Evolutionary conservation across 2,329 filamentous ascomycete species (phyloP).

Genomic region (Tolypocladium ovalisporum): DNA sequence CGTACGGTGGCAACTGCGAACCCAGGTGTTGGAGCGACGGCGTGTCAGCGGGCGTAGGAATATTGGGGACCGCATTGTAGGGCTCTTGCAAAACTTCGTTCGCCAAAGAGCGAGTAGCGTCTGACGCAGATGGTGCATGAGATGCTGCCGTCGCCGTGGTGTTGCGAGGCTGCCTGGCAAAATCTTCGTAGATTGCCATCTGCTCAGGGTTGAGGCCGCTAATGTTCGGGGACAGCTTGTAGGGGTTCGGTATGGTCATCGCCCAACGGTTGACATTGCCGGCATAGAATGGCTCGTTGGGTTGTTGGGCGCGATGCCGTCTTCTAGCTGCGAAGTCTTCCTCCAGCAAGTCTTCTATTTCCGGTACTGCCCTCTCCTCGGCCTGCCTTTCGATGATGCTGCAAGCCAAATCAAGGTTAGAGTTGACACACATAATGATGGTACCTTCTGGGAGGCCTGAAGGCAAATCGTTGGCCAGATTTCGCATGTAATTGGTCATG

Average conservation of each 20-base stretch:
- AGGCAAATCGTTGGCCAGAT: conserved; percentile 55
- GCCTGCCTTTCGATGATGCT: conserved; percentile 91
- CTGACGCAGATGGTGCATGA: conserved; percentile 47
- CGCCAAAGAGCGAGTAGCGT: conserved; percentile 49
- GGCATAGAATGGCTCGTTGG: conserved; percentile 78
- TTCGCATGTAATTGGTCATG: conserved; percentile 91
- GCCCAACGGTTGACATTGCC: conserved; percentile 79
- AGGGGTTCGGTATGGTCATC: conserved; percentile 86
- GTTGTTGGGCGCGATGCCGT: conserved; percentile 61
- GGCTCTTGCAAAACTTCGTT: conserved; percentile 56
- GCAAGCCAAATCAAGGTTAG: conserved; percentile 89
- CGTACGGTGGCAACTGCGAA: conserved; percentile 44
- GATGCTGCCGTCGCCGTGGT: conserved; percentile 40
- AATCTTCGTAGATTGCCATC: conserved; percentile 93
- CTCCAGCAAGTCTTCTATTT: conserved; percentile 91
- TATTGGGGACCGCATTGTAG: conserved; percentile 42
- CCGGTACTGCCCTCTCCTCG: conserved; percentile 81
- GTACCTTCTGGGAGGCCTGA: conserved; percentile 85
- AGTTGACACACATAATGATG: conserved; percentile 97
- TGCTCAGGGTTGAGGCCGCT: conserved; percentile 80
- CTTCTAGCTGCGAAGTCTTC: conserved; percentile 67
- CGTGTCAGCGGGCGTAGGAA: conserved; percentile 50
- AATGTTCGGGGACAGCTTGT: conserved; percentile 63
- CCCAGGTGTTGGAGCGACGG: conserved; percentile 42
- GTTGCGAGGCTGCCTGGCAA: conserved; percentile 72